phyloP scores from a whole-genome alignment of 306 rosid species.

The Cucurbita pepo region DNA sequence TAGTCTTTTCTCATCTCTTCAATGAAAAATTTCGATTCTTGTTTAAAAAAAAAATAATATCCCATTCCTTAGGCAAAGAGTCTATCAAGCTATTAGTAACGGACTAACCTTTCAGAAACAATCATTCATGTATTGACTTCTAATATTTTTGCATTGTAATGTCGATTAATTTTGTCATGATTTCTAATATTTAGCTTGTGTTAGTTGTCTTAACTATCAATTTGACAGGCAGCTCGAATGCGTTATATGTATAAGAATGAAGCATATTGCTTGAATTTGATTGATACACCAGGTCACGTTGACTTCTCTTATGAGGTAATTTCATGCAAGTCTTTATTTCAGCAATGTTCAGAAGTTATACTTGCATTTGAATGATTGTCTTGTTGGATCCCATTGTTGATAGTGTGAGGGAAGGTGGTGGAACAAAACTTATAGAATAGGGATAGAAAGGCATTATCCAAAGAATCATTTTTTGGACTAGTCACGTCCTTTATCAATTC shows the following conservation, averaged over 20 bases:
- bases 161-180: neutral
- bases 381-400: neutral
- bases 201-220: neutral
- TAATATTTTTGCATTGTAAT: neutral
- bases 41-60: too few species aligned
- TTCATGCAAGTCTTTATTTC: neutral
- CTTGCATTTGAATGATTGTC: neutral
- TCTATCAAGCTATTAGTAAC: too few species aligned
- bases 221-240: slow-evolving; percentile 84
- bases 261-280: slow-evolving; percentile 70
- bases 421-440: neutral
- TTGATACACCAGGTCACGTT: slow-evolving; percentile 96
- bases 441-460: neutral
- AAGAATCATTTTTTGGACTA: too few species aligned
- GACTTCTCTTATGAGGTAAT: slow-evolving; percentile 89
- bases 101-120: too few species aligned
- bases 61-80: too few species aligned
- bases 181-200: neutral
- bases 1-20: too few species aligned
- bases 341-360: neutral
- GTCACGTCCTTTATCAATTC: too few species aligned
- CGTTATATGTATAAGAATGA: slow-evolving; percentile 38
- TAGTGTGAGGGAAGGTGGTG: neutral
- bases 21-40: too few species aligned
- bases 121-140: too few species aligned